Percentiles rank a stretch among this genome's conserved stretches.
phyloP scores from a whole-genome alignment of 2,329 filamentous ascomycete genomes.

The Acephala macrosclerotiorum region DNA sequence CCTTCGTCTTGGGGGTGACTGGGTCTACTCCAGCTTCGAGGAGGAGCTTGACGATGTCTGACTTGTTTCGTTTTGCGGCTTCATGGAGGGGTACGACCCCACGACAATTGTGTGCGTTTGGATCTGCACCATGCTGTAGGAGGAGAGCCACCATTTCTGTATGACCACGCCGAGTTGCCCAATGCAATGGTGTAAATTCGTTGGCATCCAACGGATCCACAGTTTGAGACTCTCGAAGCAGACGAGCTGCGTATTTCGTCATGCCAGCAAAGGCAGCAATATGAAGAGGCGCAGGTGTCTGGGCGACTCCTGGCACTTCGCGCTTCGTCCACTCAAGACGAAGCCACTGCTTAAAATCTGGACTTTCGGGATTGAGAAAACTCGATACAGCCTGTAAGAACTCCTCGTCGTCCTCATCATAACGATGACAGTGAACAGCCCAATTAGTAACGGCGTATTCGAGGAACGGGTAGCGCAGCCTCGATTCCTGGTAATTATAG shows the following conservation, averaged over 20 bases:
- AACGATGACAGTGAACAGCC: conserved; percentile 26
- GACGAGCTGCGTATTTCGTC: conserved; percentile 16
- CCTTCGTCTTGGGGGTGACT: conserved; percentile 39
- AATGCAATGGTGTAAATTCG: conserved; percentile 35
- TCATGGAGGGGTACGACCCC: conserved; percentile 47
- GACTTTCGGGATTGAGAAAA: conserved; percentile 24
- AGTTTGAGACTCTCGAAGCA: conserved; percentile 17
- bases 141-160: conserved; percentile 20
- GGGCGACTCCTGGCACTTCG: conserved; percentile 32
- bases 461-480: conserved; percentile 30
- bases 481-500: conserved; percentile 26
- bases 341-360: conserved; percentile 29
- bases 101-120: conserved; percentile 35
- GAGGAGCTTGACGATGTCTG: conserved; percentile 40
- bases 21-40: conserved; percentile 48
- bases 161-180: conserved; percentile 33
- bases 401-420: conserved; percentile 27
- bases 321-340: conserved; percentile 19
- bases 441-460: conserved; percentile 32
- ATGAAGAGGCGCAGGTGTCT: conserved; percentile 29
- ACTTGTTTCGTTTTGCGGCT: conserved; percentile 45
- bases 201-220: conserved; percentile 24
- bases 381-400: conserved; percentile 22
- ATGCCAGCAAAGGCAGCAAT: conserved; percentile 30
- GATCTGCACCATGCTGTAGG: conserved; percentile 29